These are phyloP conservation scores for Rhinocladiella mackenziei DNA, from an alignment of 2,329 filamentous ascomycete species.

Conservation along the genomic window DNA sequence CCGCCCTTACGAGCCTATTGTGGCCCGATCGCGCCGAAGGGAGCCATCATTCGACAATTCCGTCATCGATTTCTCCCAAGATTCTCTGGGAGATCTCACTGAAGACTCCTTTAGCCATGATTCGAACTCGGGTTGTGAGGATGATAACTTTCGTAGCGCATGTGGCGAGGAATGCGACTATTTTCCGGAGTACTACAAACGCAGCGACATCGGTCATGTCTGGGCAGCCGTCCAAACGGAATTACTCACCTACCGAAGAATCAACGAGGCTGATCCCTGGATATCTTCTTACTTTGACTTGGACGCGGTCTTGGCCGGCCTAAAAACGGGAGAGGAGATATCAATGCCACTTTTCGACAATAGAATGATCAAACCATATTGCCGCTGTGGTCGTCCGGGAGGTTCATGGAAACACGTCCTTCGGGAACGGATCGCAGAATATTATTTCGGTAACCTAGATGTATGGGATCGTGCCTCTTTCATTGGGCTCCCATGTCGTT, in stretches of 20 bases:
- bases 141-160: too few relatives aligned
- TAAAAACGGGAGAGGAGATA: conserved; percentile 4
- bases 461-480: conserved; percentile 5
- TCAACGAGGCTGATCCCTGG: conserved; percentile 30
- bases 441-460: conserved; percentile 5
- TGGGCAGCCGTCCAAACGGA: conserved; percentile 41
- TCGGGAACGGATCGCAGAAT: background rate
- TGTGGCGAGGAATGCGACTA: background rate
- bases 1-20: conserved; percentile 19
- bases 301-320: conserved; percentile 10
- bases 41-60: too few relatives aligned
- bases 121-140: too few relatives aligned
- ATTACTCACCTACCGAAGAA: conserved; percentile 37
- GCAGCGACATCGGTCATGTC: conserved; percentile 22
- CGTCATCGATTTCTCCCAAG: too few relatives aligned
- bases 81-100: background rate
- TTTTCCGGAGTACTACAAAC: background rate
- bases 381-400: conserved; percentile 24
- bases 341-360: conserved; percentile 18
- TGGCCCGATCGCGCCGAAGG: background rate
- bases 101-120: too few relatives aligned
- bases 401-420: conserved; percentile 3
- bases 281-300: conserved; percentile 26
- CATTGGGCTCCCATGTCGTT: background rate
- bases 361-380: conserved; percentile 24